Base-by-base conservation (phyloP, 805 yeast species). In the Wickerhamiella bombiphila region DNA sequence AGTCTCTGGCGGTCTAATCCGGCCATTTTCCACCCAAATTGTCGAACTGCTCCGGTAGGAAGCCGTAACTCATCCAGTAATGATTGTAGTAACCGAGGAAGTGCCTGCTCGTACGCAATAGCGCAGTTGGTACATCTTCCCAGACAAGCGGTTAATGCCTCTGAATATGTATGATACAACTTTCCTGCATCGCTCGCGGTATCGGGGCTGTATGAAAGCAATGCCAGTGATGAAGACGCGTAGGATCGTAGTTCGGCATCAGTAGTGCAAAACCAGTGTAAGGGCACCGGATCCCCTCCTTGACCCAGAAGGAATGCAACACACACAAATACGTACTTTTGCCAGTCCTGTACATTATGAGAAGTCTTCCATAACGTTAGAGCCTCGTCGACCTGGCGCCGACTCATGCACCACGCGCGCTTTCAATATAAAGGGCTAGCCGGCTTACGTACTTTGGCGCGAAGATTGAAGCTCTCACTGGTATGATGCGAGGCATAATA, bases 231-330 rank as follows among this genome's bases (percentile, higher is more conserved):
- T 30, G 32, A 34, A 13, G 37, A 22, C 3, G 51, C 44, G 3
- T 6, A 22, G 6, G 26, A 21, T 6, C 35, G 35, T 1, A 33
- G 32, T 11, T 25, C 16, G 6, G 22, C 30, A 21, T 36, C 35
- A 2, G 24, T 33, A 25, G 26, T 24, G 13, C 51, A 46, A 28
- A 47, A 47, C 51, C 51, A 47, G 25, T 47, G 51, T 11, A 7
- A 6, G 6, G 20, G 22, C n/a, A n/a, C n/a, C n/a, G n/a, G n/a
- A n/a, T n/a, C n/a, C n/a, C n/a, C n/a, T n/a, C n/a, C n/a, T n/a
- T n/a, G n/a, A 2, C 44, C 34, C n/a, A 36, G 20, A 3, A 47
- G 34, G 29, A 35, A 47, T 3, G 39, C 35, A 1, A 41, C 44
- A 5, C 46, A 38, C 18, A 41, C 39, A 6, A 42, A 22, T 6